These are phyloP conservation scores for Cyberlindnera xylosilytica DNA, from an alignment of 805 yeast species.

Conservation along the genomic window DNA sequence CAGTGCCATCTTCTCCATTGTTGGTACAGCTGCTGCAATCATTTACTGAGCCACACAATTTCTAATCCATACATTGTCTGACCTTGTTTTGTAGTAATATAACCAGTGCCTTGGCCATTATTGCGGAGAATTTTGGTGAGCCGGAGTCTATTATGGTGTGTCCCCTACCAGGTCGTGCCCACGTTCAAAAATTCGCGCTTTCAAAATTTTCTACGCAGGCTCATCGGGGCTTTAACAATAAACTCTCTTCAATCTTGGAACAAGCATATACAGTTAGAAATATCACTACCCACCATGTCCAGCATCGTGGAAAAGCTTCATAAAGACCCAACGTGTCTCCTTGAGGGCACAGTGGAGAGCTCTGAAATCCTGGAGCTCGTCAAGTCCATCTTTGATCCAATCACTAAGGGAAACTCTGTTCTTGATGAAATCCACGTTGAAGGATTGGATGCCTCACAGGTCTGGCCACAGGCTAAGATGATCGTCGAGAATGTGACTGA, in stretches of 20 bases:
- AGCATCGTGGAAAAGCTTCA: slow-evolving; percentile 4
- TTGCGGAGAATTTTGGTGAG: no score
- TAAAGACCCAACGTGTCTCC: slow-evolving; percentile 11
- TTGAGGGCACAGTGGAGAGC: slow-evolving; percentile 9
- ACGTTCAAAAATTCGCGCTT: neutral
- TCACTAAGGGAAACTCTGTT: slow-evolving; percentile 40
- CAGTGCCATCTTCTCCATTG: slow-evolving; percentile 46
- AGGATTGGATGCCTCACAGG: slow-evolving; percentile 86
- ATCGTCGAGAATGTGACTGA: slow-evolving; percentile 78
- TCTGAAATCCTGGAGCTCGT: slow-evolving; percentile 17
- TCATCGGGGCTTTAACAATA: no score
- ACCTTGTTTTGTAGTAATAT: no score
- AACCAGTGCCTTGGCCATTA: no score
- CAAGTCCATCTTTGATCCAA: slow-evolving; percentile 27
- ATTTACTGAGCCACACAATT: slow-evolving; percentile 19
- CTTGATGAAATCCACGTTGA: slow-evolving; percentile 80
- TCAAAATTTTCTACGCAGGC: no score
- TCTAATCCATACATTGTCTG: no score
- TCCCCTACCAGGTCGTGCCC: neutral
- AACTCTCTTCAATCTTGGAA: no score
- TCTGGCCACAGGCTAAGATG: slow-evolving; percentile 90
- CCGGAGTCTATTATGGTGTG: neutral
- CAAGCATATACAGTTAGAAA: no score
- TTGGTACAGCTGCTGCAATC: slow-evolving; percentile 60
- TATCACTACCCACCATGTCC: no score